Percentiles rank a stretch among this genome's conserved stretches.
Conservation (phyloP, 2,329 filamentous ascomycete genomes). For the Fusarium verticillioides region DNA sequence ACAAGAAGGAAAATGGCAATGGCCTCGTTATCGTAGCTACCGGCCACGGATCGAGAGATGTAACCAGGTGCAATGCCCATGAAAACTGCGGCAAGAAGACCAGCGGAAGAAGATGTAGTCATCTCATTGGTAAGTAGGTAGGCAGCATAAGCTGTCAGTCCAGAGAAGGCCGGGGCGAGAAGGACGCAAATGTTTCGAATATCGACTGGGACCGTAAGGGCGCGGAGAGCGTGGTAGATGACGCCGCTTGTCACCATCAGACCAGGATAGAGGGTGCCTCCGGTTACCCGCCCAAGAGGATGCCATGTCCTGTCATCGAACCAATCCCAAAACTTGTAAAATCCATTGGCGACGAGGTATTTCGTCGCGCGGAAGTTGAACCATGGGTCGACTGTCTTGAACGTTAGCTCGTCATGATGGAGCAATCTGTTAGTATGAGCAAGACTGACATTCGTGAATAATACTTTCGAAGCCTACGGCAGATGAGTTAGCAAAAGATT, state of each 20-base stretch:
- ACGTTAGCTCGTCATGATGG: slow-evolving; percentile 41
- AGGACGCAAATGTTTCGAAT: slow-evolving; percentile 99
- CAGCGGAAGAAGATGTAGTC: slow-evolving; percentile 93
- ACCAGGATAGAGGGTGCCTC: slow-evolving; percentile 97
- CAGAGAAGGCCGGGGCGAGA: slow-evolving; percentile 93
- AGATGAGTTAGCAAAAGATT: slow-evolving; percentile 47
- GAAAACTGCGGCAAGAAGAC: slow-evolving; percentile 91
- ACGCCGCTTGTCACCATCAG: slow-evolving; percentile 98
- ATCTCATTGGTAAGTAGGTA: slow-evolving; percentile 98
- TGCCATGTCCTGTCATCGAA: slow-evolving; percentile 99
- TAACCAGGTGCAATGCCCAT: slow-evolving; percentile 99
- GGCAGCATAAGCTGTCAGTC: slow-evolving; percentile 89
- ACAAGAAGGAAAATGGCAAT: slow-evolving; percentile 99
- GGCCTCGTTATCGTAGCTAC: slow-evolving; percentile 99
- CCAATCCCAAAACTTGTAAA: slow-evolving; percentile 99
- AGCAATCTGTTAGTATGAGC: slow-evolving; percentile 14
- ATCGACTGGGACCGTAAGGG: slow-evolving; percentile 91
- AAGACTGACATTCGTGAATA: slow-evolving; percentile 94
- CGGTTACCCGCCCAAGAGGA: slow-evolving; percentile 96
- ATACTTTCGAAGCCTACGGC: slow-evolving; percentile 91
- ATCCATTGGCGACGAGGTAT: slow-evolving; percentile 95
- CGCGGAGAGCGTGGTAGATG: slow-evolving; percentile 93
- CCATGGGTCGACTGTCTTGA: slow-evolving; percentile 89
- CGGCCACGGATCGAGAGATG: slow-evolving; percentile 96
- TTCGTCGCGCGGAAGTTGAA: slow-evolving; percentile 99